Conservation (phyloP, 2,329 filamentous ascomycete species). For the Verticillium albo-atrum region DNA sequence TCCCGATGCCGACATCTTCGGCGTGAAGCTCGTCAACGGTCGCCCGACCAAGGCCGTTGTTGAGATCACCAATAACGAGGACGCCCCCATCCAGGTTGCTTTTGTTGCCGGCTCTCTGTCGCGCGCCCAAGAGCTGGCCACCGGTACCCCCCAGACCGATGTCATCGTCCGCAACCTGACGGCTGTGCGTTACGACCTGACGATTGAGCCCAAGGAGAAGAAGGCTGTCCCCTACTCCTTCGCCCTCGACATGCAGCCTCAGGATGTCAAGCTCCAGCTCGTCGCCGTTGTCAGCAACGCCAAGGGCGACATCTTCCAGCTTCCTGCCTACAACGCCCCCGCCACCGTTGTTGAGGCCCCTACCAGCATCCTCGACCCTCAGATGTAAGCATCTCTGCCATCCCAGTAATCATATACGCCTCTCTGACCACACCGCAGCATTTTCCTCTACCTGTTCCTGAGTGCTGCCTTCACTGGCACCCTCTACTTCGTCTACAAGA, state of each 20-base stretch:
- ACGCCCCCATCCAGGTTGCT: conserved; percentile 66
- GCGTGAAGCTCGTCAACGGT: conserved; percentile 93
- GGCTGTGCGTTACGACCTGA: conserved; percentile 65
- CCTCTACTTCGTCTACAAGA: conserved; percentile 96
- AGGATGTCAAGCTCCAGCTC: conserved; percentile 77
- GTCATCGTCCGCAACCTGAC: conserved; percentile 81
- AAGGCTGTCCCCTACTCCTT: conserved; percentile 79
- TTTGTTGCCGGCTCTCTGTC: conserved; percentile 74
- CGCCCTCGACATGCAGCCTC: conserved; percentile 85
- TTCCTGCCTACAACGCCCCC: conserved; percentile 75
- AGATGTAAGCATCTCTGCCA: conserved; percentile 67
- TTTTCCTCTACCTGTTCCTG: conserved; percentile 96
- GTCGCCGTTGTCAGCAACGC: conserved; percentile 66
- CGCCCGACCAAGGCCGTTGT: conserved; percentile 78
- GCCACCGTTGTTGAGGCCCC: conserved; percentile 87
- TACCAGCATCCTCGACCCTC: conserved; percentile 87
- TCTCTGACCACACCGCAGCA: conserved; percentile 45
- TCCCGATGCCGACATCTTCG: conserved; percentile 77
- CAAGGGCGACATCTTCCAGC: conserved; percentile 67
- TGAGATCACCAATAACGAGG: conserved; percentile 80
- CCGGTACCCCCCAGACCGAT: conserved; percentile 39
- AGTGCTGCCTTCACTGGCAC: conserved; percentile 71
- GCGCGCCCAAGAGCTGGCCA: conserved; percentile 47
- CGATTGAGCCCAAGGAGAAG: conserved; percentile 71
- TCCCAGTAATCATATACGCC: conserved; percentile 46